phyloP scores from a whole-genome alignment of 2,329 filamentous ascomycete species.

The Xylaria polymorpha region DNA sequence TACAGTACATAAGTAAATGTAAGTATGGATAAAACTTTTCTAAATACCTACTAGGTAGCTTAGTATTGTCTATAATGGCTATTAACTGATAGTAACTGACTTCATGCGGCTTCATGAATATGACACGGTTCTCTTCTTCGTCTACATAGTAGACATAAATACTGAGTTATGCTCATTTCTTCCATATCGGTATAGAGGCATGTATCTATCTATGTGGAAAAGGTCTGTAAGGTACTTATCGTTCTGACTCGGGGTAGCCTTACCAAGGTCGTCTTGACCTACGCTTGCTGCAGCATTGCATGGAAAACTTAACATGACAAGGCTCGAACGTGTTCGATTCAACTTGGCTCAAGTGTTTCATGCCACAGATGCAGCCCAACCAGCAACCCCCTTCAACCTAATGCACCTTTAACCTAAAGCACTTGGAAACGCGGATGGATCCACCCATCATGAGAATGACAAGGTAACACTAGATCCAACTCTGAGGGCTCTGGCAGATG shows the following conservation, averaged over 20 bases:
- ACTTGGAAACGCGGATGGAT: conserved; percentile 7
- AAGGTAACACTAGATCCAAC: not conserved
- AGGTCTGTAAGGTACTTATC: not conserved
- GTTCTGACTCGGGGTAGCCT: too few species aligned
- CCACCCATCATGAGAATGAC: conserved; percentile 4
- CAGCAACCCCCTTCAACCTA: not conserved
- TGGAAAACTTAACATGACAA: not conserved
- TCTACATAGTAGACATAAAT: not conserved
- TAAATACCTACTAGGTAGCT: too few species aligned
- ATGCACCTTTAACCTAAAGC: conserved; percentile 22
- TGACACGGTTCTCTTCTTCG: not conserved
- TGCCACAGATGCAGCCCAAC: not conserved
- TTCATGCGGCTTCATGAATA: not conserved
- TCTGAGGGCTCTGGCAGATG: not conserved
- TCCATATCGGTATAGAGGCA: not conserved
- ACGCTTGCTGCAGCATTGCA: too few species aligned
- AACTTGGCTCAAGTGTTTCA: conserved; percentile 6
- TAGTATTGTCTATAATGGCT: not conserved
- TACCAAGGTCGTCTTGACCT: not conserved
- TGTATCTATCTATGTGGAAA: not conserved
- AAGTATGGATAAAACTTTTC: too few species aligned
- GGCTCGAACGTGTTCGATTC: not conserved
- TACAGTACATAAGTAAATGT: too few species aligned
- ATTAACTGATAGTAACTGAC: too few species aligned
- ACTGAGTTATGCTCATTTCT: not conserved